phyloP scores from a whole-genome alignment of 2,329 filamentous ascomycete genomes.

The Phyllosticta citribraziliensis region DNA sequence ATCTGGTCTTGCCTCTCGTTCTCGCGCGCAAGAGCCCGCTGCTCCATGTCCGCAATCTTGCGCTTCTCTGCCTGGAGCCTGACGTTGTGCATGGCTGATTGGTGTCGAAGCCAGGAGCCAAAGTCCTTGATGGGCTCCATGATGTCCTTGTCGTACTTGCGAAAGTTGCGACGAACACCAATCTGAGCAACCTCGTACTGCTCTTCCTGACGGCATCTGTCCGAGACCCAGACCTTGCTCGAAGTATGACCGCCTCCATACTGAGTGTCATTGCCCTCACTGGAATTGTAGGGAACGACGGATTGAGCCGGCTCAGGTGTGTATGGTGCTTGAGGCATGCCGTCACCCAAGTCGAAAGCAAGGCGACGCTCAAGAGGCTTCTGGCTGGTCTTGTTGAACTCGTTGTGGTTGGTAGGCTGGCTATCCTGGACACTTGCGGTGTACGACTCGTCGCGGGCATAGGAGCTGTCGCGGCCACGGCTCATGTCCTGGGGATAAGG shows the following conservation, averaged over 20 bases:
- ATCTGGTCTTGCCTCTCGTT: not conserved
- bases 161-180: conserved; percentile 7
- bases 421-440: not conserved
- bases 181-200: conserved; percentile 1
- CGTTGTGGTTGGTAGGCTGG: not conserved
- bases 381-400: not conserved
- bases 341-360: not conserved
- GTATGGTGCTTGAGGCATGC: not conserved
- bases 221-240: conserved; percentile 8
- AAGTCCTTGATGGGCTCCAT: conserved; percentile 2
- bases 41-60: conserved; percentile 5
- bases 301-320: not conserved
- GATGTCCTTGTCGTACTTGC: conserved; percentile 1
- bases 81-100: not conserved
- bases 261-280: not conserved
- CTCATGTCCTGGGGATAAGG: not conserved
- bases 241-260: conserved; percentile 1
- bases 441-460: not conserved
- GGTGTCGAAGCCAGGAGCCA: conserved; percentile 6
- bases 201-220: not conserved
- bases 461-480: not conserved
- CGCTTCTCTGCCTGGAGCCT: not conserved
- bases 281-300: not conserved
- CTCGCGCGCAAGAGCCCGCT: not conserved
- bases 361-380: not conserved